Percentiles rank a stretch among this genome's conserved stretches.
Evolutionary conservation across 2,329 filamentous ascomycete species (phyloP).

Genomic region (Colletotrichum costaricense): DNA sequence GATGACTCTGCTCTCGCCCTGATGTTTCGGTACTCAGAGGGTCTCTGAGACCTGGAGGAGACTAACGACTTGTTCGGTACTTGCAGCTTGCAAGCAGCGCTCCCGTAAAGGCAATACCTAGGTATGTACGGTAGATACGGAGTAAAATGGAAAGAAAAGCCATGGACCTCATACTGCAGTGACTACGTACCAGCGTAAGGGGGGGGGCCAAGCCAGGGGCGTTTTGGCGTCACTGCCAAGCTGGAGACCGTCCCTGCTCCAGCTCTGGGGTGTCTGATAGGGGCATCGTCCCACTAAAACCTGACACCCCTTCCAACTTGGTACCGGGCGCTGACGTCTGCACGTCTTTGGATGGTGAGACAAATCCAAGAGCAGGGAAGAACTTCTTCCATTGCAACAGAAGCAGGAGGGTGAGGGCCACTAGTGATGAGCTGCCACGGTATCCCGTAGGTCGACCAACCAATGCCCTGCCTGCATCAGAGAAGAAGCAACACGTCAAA

Average conservation of each 20-base stretch:
- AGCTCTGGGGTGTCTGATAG: background rate
- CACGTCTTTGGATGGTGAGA: slow-evolving; percentile 9
- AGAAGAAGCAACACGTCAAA: background rate
- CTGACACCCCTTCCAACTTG: background rate
- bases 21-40: background rate
- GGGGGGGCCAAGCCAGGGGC: slow-evolving; percentile 23
- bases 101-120: background rate
- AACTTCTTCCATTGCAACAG: slow-evolving; percentile 11
- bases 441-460: background rate
- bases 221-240: slow-evolving; percentile 28
- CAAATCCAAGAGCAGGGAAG: slow-evolving; percentile 14
- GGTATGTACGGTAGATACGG: too few species aligned
- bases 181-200: too few species aligned
- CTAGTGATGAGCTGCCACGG: too few species aligned
- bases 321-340: slow-evolving; percentile 14
- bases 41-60: background rate
- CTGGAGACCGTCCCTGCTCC: slow-evolving; percentile 20
- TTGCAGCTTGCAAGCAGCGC: background rate
- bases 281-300: slow-evolving; percentile 12
- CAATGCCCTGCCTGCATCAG: background rate
- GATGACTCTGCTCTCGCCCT: background rate
- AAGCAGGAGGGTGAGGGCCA: background rate
- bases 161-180: background rate
- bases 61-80: background rate
- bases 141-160: background rate